Evolutionary conservation across 2,329 filamentous ascomycete species (phyloP), one percentile per base, ranked within the genome.

Genomic region (Incumbomyces lentus): DNA sequence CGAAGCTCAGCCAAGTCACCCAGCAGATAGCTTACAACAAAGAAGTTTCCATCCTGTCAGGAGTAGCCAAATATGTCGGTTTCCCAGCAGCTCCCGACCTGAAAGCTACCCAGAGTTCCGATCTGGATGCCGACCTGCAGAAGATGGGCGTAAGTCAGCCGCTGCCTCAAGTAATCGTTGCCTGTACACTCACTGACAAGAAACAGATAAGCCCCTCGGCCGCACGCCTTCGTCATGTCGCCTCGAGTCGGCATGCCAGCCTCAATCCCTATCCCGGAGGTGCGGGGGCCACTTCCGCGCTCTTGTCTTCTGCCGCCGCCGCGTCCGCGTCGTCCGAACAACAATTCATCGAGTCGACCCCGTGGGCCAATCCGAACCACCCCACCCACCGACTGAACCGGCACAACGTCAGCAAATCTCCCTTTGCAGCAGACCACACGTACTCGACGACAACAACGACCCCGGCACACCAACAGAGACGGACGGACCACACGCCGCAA

Each of bases 81-180:
- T 98, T 98, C 66, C 92, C 92, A 31, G 89, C 90, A 29, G 92
- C 89, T n/a, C 92, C 92, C 16, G 75, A 85, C 30, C 82, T 98
- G 66, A 73, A 73, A 48, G 76, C 84, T 35, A 84, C 86, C 19
- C 81, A 82, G 32, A 65, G 75, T 17, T 71, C 76, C 10, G 87
- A 95, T 59, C 67, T 92, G 39, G 86, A 95, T 46, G 83, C 90
- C 41, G 92, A 98, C 66, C 71, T 96, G 53, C 81, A 84, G 62
- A 84, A 84, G 56, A 95, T 98, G 73, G 83, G 84, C 60, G 89
- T 95, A 71, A 72, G 81, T 75, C 55, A 11, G 13, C 33, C 14
- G 18, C 33, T 18, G 30, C 19, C 29, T 19, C 40, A 14, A 11
- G 6, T 17, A n/a, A 6, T 44, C 30, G n/a, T 44, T n/a, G 4